Evolutionary conservation across 176 grass and related monocot genomes (phyloP).

Genomic region (Aegilops umbellulata): DNA sequence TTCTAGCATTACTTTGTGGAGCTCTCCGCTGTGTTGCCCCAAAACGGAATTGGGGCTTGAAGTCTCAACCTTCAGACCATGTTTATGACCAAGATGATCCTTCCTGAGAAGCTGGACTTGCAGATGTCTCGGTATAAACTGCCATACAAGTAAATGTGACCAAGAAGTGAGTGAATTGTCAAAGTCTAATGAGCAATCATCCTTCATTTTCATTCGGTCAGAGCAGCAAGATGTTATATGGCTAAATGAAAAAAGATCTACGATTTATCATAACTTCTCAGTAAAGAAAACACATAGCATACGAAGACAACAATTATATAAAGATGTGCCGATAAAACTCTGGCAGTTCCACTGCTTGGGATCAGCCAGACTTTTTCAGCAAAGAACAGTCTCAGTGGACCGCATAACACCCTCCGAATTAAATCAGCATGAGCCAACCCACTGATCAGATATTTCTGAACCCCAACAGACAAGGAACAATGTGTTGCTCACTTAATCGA

Average conservation of each 20-base stretch:
- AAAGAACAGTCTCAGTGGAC: background rate
- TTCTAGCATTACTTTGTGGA: constrained; percentile 59
- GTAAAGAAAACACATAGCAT: background rate
- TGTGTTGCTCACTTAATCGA: background rate
- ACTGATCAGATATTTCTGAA: background rate
- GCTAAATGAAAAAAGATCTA: background rate
- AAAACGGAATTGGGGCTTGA: constrained; percentile 83
- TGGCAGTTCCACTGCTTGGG: background rate
- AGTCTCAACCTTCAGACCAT: constrained; percentile 44
- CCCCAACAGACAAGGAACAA: background rate
- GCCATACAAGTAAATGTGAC: constrained; percentile 38
- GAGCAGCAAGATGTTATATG: background rate
- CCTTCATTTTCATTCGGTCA: background rate
- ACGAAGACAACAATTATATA: background rate
- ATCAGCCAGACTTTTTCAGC: background rate
- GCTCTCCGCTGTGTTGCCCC: constrained; percentile 55
- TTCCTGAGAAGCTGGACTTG: constrained; percentile 69
- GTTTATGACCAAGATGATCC: constrained; percentile 34
- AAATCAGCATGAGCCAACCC: constrained; percentile 1
- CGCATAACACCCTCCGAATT: background rate
- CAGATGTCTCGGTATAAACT: constrained; percentile 67
- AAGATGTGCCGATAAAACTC: background rate
- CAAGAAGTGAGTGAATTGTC: background rate
- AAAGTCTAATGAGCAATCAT: background rate
- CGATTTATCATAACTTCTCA: background rate